phyloP scores from a whole-genome alignment of 495 filamentous ascomycete species.

The Podospora bellae-mahoneyi region DNA sequence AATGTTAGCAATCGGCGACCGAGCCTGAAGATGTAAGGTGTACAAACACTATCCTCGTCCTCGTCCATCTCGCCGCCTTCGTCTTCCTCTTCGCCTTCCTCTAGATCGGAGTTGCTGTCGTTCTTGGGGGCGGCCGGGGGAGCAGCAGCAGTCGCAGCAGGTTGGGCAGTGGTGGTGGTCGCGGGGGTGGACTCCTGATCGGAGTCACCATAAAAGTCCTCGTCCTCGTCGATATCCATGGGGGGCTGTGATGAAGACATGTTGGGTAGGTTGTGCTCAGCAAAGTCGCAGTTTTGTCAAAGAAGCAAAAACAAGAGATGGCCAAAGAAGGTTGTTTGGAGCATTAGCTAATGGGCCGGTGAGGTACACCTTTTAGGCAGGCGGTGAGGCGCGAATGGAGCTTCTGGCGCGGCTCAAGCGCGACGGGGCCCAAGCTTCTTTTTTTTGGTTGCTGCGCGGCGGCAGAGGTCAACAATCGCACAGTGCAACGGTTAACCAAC shows the following conservation, averaged over 20 bases:
- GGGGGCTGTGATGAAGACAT: conserved; percentile 12
- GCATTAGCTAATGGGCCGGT: conserved; percentile 29
- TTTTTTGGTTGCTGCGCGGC: neutral
- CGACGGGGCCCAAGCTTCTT: conserved; percentile 21
- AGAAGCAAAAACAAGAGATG: neutral
- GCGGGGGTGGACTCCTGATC: conserved; percentile 38
- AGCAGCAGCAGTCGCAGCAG: conserved; percentile 15
- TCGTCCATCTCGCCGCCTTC: conserved; percentile 75
- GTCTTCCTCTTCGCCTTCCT: conserved; percentile 61
- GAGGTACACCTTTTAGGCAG: conserved; percentile 20
- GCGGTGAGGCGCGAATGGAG: conserved; percentile 26
- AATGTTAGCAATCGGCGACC: conserved; percentile 20
- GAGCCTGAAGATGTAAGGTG: conserved; percentile 20
- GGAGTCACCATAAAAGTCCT: conserved; percentile 63
- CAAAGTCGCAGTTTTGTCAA: neutral
- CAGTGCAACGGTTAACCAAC: neutral
- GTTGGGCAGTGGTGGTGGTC: conserved; percentile 12
- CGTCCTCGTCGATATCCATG: conserved; percentile 69
- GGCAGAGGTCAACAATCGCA: neutral
- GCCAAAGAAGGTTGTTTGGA: neutral
- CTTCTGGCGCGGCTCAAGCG: conserved; percentile 8
- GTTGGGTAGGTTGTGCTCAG: neutral
- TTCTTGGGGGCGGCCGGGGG: conserved; percentile 22
- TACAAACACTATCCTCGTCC: conserved; percentile 50
- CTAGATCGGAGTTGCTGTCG: conserved; percentile 47